phyloP scores from a whole-genome alignment of 2,329 filamentous ascomycete genomes.

The Ceratocystis ficicola region DNA sequence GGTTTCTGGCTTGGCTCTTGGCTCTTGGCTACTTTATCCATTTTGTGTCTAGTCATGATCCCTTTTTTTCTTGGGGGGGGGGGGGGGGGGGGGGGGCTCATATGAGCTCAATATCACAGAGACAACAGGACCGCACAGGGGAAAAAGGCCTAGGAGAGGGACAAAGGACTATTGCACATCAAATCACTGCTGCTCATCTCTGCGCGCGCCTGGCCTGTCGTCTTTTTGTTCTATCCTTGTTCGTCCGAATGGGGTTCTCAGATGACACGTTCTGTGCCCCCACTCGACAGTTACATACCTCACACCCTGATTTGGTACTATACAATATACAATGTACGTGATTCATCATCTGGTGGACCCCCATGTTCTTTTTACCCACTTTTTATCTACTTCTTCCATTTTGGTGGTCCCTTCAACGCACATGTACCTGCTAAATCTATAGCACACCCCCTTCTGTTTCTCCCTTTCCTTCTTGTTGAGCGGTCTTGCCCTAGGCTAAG shows the following conservation, averaged over 20 bases:
- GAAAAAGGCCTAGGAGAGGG: neutral
- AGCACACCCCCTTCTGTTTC: conserved; percentile 22
- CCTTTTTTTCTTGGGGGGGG: too few relatives aligned
- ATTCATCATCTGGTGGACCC: neutral
- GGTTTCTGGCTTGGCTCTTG: neutral
- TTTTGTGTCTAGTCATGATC: neutral
- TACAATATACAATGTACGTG: neutral
- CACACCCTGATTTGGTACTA: neutral
- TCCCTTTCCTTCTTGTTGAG: neutral
- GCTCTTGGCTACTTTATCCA: neutral
- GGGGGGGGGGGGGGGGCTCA: neutral
- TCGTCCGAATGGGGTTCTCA: conserved; percentile 8
- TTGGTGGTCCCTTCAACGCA: neutral
- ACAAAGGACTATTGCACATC: neutral
- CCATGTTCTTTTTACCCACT: neutral
- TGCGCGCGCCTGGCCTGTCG: too few relatives aligned
- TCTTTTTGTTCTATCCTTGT: neutral
- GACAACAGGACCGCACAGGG: neutral
- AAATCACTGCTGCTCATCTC: neutral
- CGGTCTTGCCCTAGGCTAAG: conserved; percentile 21
- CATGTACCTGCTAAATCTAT: conserved; percentile 15
- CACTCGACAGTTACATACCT: neutral
- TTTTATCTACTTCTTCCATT: conserved; percentile 13
- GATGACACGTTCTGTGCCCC: conserved; percentile 10
- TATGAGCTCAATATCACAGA: neutral